Evolutionary conservation across 345 rosid species (phyloP), one percentile per base, ranked within the genome.

Genomic region (Populus nigra): DNA sequence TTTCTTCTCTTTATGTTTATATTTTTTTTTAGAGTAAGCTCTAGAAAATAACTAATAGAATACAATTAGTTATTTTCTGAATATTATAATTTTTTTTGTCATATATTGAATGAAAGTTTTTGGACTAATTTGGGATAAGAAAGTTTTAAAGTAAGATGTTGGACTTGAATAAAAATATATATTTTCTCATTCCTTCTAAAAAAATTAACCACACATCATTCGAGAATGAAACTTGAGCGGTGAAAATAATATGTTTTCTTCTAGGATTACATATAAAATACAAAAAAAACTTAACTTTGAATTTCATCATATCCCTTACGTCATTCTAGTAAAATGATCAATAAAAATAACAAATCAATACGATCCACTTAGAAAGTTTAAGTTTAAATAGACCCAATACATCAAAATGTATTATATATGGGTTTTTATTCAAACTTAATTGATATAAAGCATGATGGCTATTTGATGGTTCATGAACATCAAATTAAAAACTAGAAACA

Each of bases 1-100:
- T 33, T 4, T 33, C 0, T 33, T 33, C 0, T 0, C 27, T 27
- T 27, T 27, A 27, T 31, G 4, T 33, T 0, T 33, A 0, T 4
- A 33, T 33, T 4, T 33, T 33, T 33, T 0, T 33, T 33, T 5
- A 33, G 4, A 33, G 5, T 33, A 0, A 33, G 5, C 0, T 33
- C 0, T 0, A 33, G 0, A 4, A 5, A 33, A 33, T 33, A 33
- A 33, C 36, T 33, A 33, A 4, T 33, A 33, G 0, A 33, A 33
- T 33, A 0, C 5, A 33, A 33, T 0, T 33, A 33, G 0, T 33
- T 33, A 4, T 33, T 33, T 0, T 4, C 0, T 3, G 0, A 33
- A 5, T 4, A 33, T 3, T 31, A 33, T 33, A 33, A 33, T 1
- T 2, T 31, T 1, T 31, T 31, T 31, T 39, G 3, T 39, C 12